Percentiles rank a stretch among this genome's conserved stretches.
phyloP scores from a whole-genome alignment of 202 grass and related monocot species.

The Zoysia matrella region DNA sequence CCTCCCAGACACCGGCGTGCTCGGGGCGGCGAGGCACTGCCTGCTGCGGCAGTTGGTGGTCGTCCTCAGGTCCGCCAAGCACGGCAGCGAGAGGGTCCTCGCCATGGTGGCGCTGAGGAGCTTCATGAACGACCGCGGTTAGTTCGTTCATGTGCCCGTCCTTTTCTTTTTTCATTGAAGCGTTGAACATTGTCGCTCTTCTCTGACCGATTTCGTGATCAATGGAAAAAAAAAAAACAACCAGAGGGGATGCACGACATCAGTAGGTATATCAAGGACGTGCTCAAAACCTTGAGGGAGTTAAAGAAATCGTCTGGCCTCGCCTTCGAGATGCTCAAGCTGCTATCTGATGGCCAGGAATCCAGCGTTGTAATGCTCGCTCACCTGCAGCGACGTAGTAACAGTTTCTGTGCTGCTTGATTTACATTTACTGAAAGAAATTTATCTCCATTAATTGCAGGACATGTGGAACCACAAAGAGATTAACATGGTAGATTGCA shows the following conservation, averaged over 20 bases:
- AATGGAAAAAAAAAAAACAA: background rate
- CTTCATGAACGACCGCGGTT: slow-evolving; percentile 73
- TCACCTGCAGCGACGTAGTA: background rate
- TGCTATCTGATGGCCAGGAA: slow-evolving; percentile 72
- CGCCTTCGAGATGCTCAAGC: slow-evolving; percentile 77
- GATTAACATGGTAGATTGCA: slow-evolving; percentile 60
- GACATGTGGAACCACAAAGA: slow-evolving; percentile 81
- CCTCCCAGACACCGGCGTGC: slow-evolving; percentile 73
- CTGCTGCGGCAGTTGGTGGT: slow-evolving; percentile 61
- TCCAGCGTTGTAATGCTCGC: slow-evolving; percentile 62
- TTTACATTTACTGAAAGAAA: background rate
- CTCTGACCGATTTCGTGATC: no score
- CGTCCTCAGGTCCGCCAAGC: slow-evolving; percentile 64
- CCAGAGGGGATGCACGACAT: slow-evolving; percentile 73
- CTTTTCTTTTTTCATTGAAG: no score
- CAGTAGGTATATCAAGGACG: slow-evolving; percentile 67
- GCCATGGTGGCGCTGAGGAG: slow-evolving; percentile 71
- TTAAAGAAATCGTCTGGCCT: slow-evolving; percentile 71
- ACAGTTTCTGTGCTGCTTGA: background rate
- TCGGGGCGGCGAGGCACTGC: slow-evolving; percentile 62
- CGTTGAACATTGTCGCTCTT: background rate
- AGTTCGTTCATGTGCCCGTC: background rate
- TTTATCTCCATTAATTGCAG: slow-evolving; percentile 15
- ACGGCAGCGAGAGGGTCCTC: slow-evolving; percentile 64
- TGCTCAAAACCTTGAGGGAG: slow-evolving; percentile 62